A percentile compares a stretch with the other conserved stretches of the same genome.
Conservation (phyloP, 768 basidiomycete genomes). For the Pulveroboletus sp. region DNA sequence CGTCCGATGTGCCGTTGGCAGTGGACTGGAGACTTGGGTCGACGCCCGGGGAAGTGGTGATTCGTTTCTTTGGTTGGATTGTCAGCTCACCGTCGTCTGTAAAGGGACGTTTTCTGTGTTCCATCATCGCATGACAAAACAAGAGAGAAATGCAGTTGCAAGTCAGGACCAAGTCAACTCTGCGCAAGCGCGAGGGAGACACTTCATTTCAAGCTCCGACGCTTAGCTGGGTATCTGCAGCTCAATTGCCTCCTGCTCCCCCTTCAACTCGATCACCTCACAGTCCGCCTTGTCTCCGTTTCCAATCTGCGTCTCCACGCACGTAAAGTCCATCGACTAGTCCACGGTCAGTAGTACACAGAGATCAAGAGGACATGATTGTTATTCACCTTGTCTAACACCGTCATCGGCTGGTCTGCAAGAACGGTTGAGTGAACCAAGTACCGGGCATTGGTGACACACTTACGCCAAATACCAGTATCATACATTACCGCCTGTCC, state of each 20-base stretch:
- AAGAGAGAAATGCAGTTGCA: slow-evolving; percentile 9
- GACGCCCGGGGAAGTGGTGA: slow-evolving; percentile 37
- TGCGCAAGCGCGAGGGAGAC: slow-evolving; percentile 7
- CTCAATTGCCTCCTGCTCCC: background rate
- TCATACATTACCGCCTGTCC: slow-evolving; percentile 86
- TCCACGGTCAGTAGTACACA: slow-evolving; percentile 8
- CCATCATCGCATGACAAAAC: slow-evolving; percentile 34
- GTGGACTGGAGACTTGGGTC: slow-evolving; percentile 44
- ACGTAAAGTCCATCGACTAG: slow-evolving; percentile 75
- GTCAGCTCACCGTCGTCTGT: slow-evolving; percentile 45
- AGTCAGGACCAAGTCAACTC: slow-evolving; percentile 6
- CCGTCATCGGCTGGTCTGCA: slow-evolving; percentile 90
- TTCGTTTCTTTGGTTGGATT: slow-evolving; percentile 51
- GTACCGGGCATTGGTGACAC: background rate
- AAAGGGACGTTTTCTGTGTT: slow-evolving; percentile 58
- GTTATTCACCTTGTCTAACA: slow-evolving; percentile 54
- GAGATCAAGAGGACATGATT: background rate
- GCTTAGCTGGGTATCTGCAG: background rate
- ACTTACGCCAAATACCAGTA: slow-evolving; percentile 87
- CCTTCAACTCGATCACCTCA: slow-evolving; percentile 61
- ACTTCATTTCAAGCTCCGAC: slow-evolving; percentile 29
- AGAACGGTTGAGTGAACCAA: slow-evolving; percentile 4
- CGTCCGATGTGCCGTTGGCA: slow-evolving; percentile 37
- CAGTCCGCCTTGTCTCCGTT: slow-evolving; percentile 76
- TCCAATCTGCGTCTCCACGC: slow-evolving; percentile 92